Base-by-base conservation (phyloP, 2,329 filamentous ascomycete species). In the Coniella lustricola region DNA sequence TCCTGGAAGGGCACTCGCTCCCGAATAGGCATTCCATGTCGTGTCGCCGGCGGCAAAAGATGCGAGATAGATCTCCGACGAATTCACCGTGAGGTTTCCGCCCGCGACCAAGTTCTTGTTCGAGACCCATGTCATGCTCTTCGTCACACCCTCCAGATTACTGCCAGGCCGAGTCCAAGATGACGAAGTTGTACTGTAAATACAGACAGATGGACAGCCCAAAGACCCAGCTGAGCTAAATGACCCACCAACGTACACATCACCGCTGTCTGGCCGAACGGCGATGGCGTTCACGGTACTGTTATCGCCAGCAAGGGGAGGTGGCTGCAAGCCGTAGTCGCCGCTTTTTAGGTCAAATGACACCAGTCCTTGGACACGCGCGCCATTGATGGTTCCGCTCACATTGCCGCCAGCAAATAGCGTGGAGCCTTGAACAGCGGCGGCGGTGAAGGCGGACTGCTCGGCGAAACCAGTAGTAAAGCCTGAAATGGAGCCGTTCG, bases 181-280 rank as follows among this genome's bases (percentile, higher is more conserved):
- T 13, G 75, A 77, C 4, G 75, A 74, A 7, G 78, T 70, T 2
- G 82, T 80, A 61, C 85, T 82, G 68, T 87, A 95, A 51, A 85
- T 72, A 67, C 93, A 98, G 20, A 98, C 78, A 40, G 81, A 83
- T 3, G 85, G 82, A 62, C 93, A 98, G 36, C 80, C 82, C 25
- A 97, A 76, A 4, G 85, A 84, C 22, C 93, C 93, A 16, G 90
- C 93, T 29, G 78, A 80, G n/a, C 80, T 73, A 61, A 97, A 98
- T 9, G 78, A 81, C 29, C 93, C 93, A 33, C 85, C 91, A 29
- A 98, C 85, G 60, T 86, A 98, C 12, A 98, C 74, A 44, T 93
- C 81, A 1, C 76, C 73, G 16, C 81, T 82, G 47, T 77, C 77
- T 0, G 87, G 86, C 48, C 84, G 84, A 8, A 83, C 74, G 10